A percentile compares a stretch with the other conserved stretches of the same genome.
Conservation (phyloP, 1,139 yeast species). For the Debaryomyces udenii region DNA sequence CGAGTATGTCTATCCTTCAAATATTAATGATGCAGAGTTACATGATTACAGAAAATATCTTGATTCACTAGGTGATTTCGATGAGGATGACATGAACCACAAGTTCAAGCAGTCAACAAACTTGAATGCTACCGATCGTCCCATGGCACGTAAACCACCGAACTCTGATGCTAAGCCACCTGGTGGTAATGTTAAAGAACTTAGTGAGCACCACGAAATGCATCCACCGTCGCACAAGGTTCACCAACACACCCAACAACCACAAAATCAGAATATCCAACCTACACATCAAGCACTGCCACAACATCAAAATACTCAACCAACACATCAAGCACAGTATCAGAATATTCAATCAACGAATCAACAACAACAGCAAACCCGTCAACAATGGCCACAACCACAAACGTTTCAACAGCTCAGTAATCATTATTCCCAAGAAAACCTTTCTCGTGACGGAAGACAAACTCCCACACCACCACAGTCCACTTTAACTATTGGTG, state of each 20-base stretch:
- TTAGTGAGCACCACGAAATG: not conserved
- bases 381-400: slow-evolving; percentile 1
- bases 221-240: not conserved
- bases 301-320: not conserved
- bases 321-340: slow-evolving; percentile 4
- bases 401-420: not conserved
- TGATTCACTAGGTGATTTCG: slow-evolving; percentile 12
- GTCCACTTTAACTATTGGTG: slow-evolving; percentile 4
- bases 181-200: not conserved
- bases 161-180: slow-evolving; percentile 6
- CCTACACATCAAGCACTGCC: not conserved
- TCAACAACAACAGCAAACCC: too few relatives aligned
- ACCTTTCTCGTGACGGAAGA: not conserved
- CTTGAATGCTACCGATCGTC: slow-evolving; percentile 4
- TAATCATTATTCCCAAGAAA: slow-evolving; percentile 1
- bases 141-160: slow-evolving; percentile 21
- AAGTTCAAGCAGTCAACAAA: slow-evolving; percentile 9
- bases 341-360: too few relatives aligned
- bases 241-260: not conserved
- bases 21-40: slow-evolving; percentile 13
- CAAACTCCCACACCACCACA: slow-evolving; percentile 13
- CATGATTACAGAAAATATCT: slow-evolving; percentile 16
- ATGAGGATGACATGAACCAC: slow-evolving; percentile 13
- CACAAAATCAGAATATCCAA: not conserved
- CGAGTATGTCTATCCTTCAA: slow-evolving; percentile 16